Base-by-base conservation (phyloP, 176 grass and related monocot genomes). In the Ensete glaucum region DNA sequence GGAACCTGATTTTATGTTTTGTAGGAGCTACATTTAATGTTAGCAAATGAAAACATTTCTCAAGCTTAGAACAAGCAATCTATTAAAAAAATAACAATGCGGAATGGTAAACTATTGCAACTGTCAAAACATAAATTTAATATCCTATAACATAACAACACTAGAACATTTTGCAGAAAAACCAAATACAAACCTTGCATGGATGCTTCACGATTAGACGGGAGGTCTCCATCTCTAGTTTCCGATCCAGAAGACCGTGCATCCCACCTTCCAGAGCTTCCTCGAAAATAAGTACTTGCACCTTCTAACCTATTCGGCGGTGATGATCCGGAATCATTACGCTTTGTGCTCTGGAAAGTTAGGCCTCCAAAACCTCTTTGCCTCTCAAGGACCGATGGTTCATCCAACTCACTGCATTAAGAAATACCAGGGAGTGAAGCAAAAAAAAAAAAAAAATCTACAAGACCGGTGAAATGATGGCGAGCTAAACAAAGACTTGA, bases 181-280 rank as follows among this genome's bases (percentile, higher is more conserved):
- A 43, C 4, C 67, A 69, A 69, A 11, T 43, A 54, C 71, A 57
- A 78, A 96, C 93, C 93, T 83, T 86, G 85, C 17, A 77, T 51
- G 26, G 59, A 53, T 34, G 71, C 54, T 50, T 92, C 93, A 0
- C 48, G 90, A 26, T 90, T 90, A 67, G 85, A 66, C 12, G 71
- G 83, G 17, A 78, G 73, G 53, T 90, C 93, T 3, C 81, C 90
- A 59, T 90, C 85, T 21, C 67, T 85, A 76, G 85, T 90, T 16
- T 83, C 90, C 21, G 87, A 92, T 23, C 81, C 79, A 19, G 83
- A 85, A 0, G 93, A 90, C 73, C 83, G 90, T 43, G 85, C 75
- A 9, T 96, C 93, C 93, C 93, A 96, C 81, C 86, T 85, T 15
- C 83, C 89, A 0, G 81, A 82, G 58, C 75, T 82, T 67, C 87